These are phyloP conservation scores for Calonectria hongkongensis DNA, from an alignment of 2,329 filamentous ascomycete genomes.

Conservation along the genomic window DNA sequence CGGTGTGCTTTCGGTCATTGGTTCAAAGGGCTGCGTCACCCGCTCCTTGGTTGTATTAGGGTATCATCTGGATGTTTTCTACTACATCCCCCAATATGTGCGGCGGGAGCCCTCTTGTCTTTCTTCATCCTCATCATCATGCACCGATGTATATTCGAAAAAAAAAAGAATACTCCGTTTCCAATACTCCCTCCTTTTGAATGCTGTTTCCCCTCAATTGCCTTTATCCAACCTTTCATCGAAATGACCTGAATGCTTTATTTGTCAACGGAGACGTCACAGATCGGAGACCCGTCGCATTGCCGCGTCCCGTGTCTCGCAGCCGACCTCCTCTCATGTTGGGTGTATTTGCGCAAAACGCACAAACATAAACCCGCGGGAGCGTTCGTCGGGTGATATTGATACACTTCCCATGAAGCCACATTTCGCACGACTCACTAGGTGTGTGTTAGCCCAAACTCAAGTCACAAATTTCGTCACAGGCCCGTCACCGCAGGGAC, in stretches of 20 bases:
- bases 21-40: constrained; percentile 35
- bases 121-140: constrained; percentile 41
- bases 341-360: constrained; percentile 77
- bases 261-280: constrained; percentile 64
- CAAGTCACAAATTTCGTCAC: constrained; percentile 7
- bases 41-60: constrained; percentile 36
- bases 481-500: constrained; percentile 17
- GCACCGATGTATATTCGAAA: constrained; percentile 34
- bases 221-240: constrained; percentile 56
- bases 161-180: constrained; percentile 35
- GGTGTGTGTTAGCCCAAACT: constrained; percentile 46
- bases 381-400: constrained; percentile 75
- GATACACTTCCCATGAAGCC: constrained; percentile 78
- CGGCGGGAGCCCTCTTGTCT: constrained; percentile 50
- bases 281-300: constrained; percentile 48
- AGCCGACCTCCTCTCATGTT: constrained; percentile 70
- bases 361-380: constrained; percentile 78
- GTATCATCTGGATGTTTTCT: constrained; percentile 43
- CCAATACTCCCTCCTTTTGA: constrained; percentile 34
- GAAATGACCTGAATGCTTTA: constrained; percentile 66
- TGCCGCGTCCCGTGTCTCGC: constrained; percentile 64
- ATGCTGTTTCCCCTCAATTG: constrained; percentile 28
- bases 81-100: constrained; percentile 43
- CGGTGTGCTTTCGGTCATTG: constrained; percentile 31
- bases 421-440: constrained; percentile 80